These are phyloP conservation scores for Psidium guajava DNA, from an alignment of 345 rosid species.

Conservation along the genomic window DNA sequence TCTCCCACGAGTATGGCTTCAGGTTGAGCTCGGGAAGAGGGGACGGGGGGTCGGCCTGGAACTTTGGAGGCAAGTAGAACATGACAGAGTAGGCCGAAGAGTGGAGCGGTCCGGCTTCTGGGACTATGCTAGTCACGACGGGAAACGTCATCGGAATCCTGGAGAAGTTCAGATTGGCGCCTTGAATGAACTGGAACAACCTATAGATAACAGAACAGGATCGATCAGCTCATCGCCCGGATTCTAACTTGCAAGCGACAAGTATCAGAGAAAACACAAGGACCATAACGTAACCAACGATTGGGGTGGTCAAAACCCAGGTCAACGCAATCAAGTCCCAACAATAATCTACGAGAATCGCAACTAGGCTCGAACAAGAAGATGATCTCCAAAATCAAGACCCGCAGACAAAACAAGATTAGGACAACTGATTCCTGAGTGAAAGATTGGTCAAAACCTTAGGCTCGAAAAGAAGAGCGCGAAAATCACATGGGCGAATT, in stretches of 20 bases:
- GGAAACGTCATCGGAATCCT: slow-evolving; percentile 60
- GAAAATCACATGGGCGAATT: background rate
- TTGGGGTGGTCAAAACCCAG: background rate
- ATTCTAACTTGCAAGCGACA: background rate
- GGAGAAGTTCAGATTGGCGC: slow-evolving; percentile 62
- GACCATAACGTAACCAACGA: background rate
- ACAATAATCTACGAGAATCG: background rate
- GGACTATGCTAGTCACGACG: slow-evolving; percentile 46
- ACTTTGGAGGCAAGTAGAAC: slow-evolving; percentile 46
- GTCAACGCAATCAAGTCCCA: background rate
- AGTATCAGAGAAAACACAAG: background rate
- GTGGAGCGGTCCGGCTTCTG: slow-evolving; percentile 50
- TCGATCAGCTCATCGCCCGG: background rate
- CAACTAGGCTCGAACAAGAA: background rate
- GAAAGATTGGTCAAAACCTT: background rate
- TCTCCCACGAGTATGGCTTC: slow-evolving; percentile 24
- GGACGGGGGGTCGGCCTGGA: slow-evolving; percentile 44
- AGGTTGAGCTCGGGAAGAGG: slow-evolving; percentile 47
- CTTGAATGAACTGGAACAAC: slow-evolving; percentile 56
- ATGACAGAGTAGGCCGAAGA: slow-evolving; percentile 41
- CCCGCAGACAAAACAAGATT: background rate
- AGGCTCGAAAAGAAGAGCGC: background rate
- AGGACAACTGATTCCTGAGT: background rate
- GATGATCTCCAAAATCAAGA: background rate
- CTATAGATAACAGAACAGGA: slow-evolving; percentile 2